Conservation (phyloP, 148 eudicot genomes). For the Persicaria tinctoria region DNA sequence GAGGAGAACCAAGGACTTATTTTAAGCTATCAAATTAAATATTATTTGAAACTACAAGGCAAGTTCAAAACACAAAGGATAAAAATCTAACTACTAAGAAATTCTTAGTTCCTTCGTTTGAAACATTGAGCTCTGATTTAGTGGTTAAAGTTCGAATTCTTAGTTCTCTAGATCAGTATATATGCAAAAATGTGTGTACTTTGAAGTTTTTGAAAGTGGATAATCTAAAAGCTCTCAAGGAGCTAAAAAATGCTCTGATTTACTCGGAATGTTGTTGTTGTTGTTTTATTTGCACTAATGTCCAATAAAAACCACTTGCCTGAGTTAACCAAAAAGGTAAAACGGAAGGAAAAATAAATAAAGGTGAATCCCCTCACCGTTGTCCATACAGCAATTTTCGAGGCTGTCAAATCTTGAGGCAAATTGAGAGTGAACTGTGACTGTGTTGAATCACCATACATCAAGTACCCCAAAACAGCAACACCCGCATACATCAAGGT, state of each 20-base stretch:
- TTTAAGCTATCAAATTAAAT: no score
- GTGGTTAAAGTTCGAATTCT: neutral
- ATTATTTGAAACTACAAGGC: no score
- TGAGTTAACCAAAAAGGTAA: no score
- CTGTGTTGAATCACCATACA: slow-evolving; percentile 75
- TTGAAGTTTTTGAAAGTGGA: no score
- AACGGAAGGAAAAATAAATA: neutral
- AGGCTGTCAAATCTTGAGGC: slow-evolving; percentile 60
- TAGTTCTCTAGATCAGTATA: neutral
- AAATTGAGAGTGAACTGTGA: slow-evolving; percentile 94
- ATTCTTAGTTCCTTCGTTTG: neutral
- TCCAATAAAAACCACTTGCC: no score
- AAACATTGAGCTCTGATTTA: neutral
- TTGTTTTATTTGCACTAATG: no score
- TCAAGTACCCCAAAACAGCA: slow-evolving; percentile 73
- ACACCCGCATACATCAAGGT: slow-evolving; percentile 70
- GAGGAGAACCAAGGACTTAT: neutral
- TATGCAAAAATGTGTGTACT: neutral
- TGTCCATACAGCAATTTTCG: slow-evolving; percentile 93
- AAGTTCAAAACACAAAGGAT: no score
- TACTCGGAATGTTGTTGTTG: no score
- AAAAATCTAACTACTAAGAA: no score
- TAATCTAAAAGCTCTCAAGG: no score
- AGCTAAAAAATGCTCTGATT: no score
- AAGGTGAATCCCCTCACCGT: slow-evolving; percentile 36